These are phyloP conservation scores for Dalechampia spathulata DNA, from an alignment of 441 rosid species.

Conservation along the genomic window DNA sequence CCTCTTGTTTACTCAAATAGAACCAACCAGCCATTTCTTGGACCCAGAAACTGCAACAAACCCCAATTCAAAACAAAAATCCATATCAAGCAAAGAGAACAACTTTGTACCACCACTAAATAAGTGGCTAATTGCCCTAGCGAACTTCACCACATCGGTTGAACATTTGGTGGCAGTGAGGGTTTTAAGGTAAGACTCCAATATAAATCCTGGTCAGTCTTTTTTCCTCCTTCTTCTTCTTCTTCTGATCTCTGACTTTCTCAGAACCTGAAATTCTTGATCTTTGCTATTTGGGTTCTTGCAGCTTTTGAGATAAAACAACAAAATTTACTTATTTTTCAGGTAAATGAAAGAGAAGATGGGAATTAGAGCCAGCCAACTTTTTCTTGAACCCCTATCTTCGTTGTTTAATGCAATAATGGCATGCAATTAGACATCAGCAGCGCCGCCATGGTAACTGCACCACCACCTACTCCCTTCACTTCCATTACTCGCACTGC, in stretches of 20 bases:
- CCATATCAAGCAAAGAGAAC: constrained; percentile 32
- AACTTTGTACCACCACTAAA: constrained; percentile 14
- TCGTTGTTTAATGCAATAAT: constrained; percentile 42
- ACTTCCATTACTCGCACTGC: constrained; percentile 28
- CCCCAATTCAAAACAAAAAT: constrained; percentile 37
- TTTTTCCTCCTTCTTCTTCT: constrained; percentile 19
- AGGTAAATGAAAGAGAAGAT: not conserved
- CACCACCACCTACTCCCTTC: too few species aligned
- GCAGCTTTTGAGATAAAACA: constrained; percentile 31
- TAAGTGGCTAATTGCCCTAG: too few species aligned
- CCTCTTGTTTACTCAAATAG: constrained; percentile 57
- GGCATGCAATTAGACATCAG: constrained; percentile 74
- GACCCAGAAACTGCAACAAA: constrained; percentile 31
- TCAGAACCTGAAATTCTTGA: constrained; percentile 7
- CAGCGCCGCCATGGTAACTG: constrained; percentile 90
- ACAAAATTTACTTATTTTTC: constrained; percentile 12
- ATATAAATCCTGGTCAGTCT: too few species aligned
- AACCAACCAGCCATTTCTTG: constrained; percentile 80
- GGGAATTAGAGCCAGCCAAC: too few species aligned
- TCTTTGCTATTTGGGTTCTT: constrained; percentile 10
- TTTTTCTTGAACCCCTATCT: too few species aligned
- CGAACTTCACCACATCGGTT: too few species aligned
- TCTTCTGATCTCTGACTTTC: too few species aligned
- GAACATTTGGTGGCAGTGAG: too few species aligned
- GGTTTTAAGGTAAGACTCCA: too few species aligned